phyloP scores from a whole-genome alignment of 306 rosid genomes.

The Mimosa bimucronata region DNA sequence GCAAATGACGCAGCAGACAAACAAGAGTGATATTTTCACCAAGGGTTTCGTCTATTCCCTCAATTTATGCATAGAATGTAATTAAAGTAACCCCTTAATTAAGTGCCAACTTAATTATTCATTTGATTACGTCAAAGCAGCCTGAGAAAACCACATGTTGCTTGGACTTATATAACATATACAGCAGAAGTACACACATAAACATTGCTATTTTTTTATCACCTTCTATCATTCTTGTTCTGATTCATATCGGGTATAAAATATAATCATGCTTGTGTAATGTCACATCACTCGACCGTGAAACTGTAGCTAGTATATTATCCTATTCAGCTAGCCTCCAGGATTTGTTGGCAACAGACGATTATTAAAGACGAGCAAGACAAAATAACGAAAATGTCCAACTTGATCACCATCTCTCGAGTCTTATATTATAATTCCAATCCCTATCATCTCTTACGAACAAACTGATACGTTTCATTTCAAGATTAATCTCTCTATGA shows the following conservation, averaged over 20 bases:
- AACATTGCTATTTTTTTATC: background rate
- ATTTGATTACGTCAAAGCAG: conserved; percentile 2
- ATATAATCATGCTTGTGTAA: background rate
- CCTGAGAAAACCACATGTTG: conserved; percentile 7
- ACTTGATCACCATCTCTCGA: background rate
- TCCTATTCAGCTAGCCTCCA: conserved; percentile 5
- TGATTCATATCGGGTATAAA: background rate
- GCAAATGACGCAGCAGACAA: conserved; percentile 14
- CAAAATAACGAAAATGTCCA: background rate
- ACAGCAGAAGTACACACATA: background rate
- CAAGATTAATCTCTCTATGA: background rate
- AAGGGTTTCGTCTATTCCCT: conserved; percentile 25
- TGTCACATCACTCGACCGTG: background rate
- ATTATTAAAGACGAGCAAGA: background rate
- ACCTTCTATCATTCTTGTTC: conserved; percentile 11
- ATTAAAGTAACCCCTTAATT: background rate
- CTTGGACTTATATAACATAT: background rate
- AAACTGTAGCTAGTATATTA: background rate
- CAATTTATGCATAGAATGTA: conserved; percentile 12
- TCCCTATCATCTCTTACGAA: background rate
- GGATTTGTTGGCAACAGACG: background rate
- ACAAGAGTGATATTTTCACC: conserved; percentile 24
- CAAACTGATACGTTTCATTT: background rate
- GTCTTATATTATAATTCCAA: background rate
- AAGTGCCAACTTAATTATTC: background rate